Evolutionary conservation across 129 eudicot genomes (phyloP), one percentile per base, ranked within the genome.

Genomic region (Flaveria sonorensis): DNA sequence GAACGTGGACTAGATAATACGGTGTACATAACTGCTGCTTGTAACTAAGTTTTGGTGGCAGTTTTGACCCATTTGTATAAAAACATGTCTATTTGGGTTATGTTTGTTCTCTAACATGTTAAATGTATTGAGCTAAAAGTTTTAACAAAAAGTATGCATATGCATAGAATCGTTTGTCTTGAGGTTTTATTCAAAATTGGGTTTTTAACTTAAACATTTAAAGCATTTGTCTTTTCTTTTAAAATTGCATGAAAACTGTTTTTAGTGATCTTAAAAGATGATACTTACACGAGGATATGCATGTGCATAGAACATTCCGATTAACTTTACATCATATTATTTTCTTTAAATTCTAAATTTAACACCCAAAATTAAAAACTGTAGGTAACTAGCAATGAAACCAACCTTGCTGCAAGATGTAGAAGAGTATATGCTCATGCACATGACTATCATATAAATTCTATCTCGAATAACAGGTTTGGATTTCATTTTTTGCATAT

Each of bases 361-460:
- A 70, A 81, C 84, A 40, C 61, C 45, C 40, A 32, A 66, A 18
- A 74, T 56, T 79, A 12, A 40, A 57, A 67, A 14, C 56, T 76
- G 81, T 75, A 94, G 98, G 98, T 94, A 71, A 87, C 98, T 46
- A 91, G 92, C 88, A 83, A 84, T 14, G 98, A 94, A 82, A 91
- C 97, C 68, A 94, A 89, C 88, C 97, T 88, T 63, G 82, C 86
- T 78, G 97, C 98, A 61, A 83, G 96, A 83, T 94, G 98, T 80
- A 88, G 98, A 77, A 90, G 98, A 85, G 96, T 93, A 56, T 93
- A 93, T 84, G 98, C 98, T 55, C 97, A 94, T 89, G 98, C 98
- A 28, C 98, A 94, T 86, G 98, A 94, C 77, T 94, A 94, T 79
- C 98, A 94, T 80, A 91, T 94, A 72, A 94, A 94, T 81, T 94